These are phyloP conservation scores for Mollisiaceae sp. DNA, from an alignment of 2,329 filamentous ascomycete genomes.

Conservation along the genomic window DNA sequence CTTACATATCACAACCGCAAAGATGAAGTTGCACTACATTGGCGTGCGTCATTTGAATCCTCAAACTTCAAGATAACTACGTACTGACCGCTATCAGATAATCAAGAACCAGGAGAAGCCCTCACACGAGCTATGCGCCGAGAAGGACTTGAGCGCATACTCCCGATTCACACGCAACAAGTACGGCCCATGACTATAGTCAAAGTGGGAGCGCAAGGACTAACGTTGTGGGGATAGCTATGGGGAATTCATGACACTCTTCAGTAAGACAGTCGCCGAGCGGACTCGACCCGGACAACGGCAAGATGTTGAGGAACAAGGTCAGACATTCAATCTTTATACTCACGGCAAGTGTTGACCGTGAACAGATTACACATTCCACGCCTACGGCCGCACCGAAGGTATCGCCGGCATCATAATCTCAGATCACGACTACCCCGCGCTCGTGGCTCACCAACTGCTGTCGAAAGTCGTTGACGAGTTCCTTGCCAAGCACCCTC, in stretches of 20 bases:
- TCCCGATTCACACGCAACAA: conserved; percentile 78
- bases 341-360: not conserved
- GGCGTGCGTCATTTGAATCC: conserved; percentile 60
- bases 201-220: conserved; percentile 11
- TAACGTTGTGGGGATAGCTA: conserved; percentile 43
- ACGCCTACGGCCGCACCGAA: conserved; percentile 77
- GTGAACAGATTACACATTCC: conserved; percentile 70
- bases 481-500: conserved; percentile 78
- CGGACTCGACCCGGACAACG: conserved; percentile 80
- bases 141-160: conserved; percentile 79
- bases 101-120: conserved; percentile 80
- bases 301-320: conserved; percentile 85
- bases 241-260: conserved; percentile 78
- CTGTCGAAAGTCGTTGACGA: conserved; percentile 88
- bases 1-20: conserved; percentile 2
- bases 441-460: conserved; percentile 82
- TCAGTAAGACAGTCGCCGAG: conserved; percentile 86
- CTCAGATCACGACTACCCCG: conserved; percentile 75
- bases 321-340: conserved; percentile 37
- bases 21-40: conserved; percentile 64
- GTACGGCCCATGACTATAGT: conserved; percentile 48
- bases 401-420: conserved; percentile 80
- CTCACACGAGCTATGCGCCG: conserved; percentile 75
- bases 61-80: conserved; percentile 20
- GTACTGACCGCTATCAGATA: conserved; percentile 59